A percentile compares a stretch with the other conserved stretches of the same genome.
phyloP scores from a whole-genome alignment of 306 rosid genomes.

The Castanopsis chinensis region DNA sequence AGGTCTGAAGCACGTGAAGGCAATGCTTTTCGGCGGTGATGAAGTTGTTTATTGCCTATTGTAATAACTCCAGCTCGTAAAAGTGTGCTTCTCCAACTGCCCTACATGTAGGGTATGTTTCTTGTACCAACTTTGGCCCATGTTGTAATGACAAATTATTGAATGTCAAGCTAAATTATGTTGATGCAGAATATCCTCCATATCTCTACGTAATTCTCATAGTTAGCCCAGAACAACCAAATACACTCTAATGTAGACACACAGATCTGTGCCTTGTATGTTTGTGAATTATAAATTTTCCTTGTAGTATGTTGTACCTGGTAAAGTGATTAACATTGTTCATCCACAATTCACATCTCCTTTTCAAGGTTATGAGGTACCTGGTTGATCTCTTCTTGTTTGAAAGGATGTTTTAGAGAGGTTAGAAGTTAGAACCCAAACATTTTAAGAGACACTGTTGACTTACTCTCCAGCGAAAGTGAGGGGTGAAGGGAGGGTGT shows the following conservation, averaged over 20 bases:
- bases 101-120: not conserved
- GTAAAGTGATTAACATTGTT: not conserved
- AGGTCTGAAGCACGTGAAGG: conserved; percentile 53
- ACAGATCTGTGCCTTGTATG: not conserved
- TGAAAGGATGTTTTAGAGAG: not conserved
- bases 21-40: conserved; percentile 76
- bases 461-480: too few relatives aligned
- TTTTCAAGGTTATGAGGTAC: not conserved
- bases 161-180: conserved; percentile 2
- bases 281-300: not conserved
- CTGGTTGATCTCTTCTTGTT: not conserved
- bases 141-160: not conserved
- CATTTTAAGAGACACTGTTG: too few relatives aligned
- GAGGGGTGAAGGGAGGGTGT: too few relatives aligned
- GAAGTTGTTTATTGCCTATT: conserved; percentile 5
- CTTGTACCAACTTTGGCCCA: conserved; percentile 7
- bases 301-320: too few relatives aligned
- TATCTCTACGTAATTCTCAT: not conserved
- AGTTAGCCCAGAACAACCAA: not conserved
- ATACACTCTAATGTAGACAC: not conserved
- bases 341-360: not conserved
- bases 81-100: not conserved
- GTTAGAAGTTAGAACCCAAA: not conserved
- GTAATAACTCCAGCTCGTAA: not conserved
- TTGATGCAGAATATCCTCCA: not conserved